Base-by-base conservation (phyloP, 2,329 filamentous ascomycete species). In the Gyromitra esculenta region DNA sequence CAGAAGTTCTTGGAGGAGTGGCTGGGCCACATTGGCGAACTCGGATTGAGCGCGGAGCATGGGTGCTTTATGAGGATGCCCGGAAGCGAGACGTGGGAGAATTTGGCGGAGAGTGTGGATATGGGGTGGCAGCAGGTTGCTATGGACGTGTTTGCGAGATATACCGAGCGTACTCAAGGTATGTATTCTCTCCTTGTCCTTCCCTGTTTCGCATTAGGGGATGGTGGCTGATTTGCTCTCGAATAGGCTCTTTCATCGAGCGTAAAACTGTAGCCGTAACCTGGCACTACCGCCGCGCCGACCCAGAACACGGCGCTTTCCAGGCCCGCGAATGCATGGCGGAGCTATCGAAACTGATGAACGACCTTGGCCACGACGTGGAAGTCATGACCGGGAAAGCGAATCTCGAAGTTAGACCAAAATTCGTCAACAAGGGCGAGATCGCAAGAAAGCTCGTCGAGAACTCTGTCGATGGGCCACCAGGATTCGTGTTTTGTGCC, bases 331-430 rank as follows among this genome's bases (percentile, higher is more conserved):
- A 94, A 82, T 96, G 93, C 82, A 91, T 94, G 79, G 91, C 91
- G 83, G 89, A 94, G 79, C 88, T 99, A 15, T 91, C 96, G 82
- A 86, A 87, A 3, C 92, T 90, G 0, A 91, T 97, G 0, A 90
- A 86, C 66, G 91, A 90, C 82, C 75, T 60, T 11, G 89, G 89
- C 79, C 97, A 91, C 88, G 94, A 97, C 62, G 92, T 98, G 2
- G 95, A 98, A 81, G 94, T 99, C 76, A 98, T 98, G 94, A 89
- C 90, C 0, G 96, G 96, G 81, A 99, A 98, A 85, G 95, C 95
- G 77, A 98, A 98, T 82, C 87, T 99, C 35, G 96, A 99, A 84
- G 95, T 98, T 41, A 91, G 96, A n/a, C 95, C 95, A 37, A 94
- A 91, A 0, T 97, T 97, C 82, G 94, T 99, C 85, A 98, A 98